Base-by-base conservation (phyloP, 352 stramenopile genomes). In the Globisporangium rhizosaccharum region DNA sequence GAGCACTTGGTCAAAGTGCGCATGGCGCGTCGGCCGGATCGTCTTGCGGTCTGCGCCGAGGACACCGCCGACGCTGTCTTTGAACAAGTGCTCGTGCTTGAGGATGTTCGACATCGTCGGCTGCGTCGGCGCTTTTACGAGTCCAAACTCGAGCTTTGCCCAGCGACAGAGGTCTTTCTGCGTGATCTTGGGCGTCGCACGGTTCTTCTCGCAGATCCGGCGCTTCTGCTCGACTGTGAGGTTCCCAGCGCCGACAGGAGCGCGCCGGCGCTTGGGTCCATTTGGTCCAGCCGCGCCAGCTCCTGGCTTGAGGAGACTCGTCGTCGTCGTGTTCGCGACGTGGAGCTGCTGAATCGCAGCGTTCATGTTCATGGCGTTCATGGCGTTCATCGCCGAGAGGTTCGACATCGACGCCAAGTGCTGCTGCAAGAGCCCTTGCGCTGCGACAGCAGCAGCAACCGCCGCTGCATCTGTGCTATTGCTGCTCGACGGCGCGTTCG, bases 141-240 rank as follows among this genome's bases (percentile, higher is more conserved):
- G 71, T 61, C 90, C 89, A 59, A 94, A 94, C 79, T 94, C 82
- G 64, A 92, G 82, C 76, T 92, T 94, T 53, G 85, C 85, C 85
- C 85, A 94, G 56, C 85, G 82, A 53, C 82, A 92, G 44, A 94
- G 55, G 61, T 94, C 85, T 66, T 94, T 92, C 66, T 94, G 85
- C 62, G 85, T 94, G 69, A 92, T 92, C 71, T 92, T 92, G 54
- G 85, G 85, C 65, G 82, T 92, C 55, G 65, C 80, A 26, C 81
- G 81, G 70, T 94, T 79, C 65, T 94, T 94, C 71, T 92, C 82
- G 61, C 82, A 92, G 68, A 94, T 94, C 64, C 82, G 81, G 23
- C 82, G 85, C 78, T 92, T 92, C 70, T 94, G 85, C 62, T 94
- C 82, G 25, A 92, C 82, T 57, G 85, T 94, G 36, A 94, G 68